Percentiles rank a stretch among this genome's conserved stretches.
phyloP scores from a whole-genome alignment of 2,329 filamentous ascomycete species.

The Rhynchosporium agropyri region DNA sequence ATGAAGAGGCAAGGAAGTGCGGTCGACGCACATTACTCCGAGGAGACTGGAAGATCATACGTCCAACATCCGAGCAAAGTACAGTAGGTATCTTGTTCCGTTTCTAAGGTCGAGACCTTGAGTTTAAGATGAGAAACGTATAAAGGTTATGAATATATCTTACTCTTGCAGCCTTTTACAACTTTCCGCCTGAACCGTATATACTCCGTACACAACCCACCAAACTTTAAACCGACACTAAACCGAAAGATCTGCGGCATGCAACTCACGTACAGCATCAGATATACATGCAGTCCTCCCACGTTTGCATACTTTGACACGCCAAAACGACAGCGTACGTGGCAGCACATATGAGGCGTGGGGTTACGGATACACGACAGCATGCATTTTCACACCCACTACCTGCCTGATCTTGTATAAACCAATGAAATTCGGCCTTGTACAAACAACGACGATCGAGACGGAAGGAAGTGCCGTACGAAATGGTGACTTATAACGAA shows the following conservation, averaged over 20 bases:
- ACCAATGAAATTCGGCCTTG: not conserved
- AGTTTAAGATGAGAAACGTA: not conserved
- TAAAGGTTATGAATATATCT: not conserved
- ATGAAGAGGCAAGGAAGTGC: too few species aligned
- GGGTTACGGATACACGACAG: slow-evolving; percentile 10
- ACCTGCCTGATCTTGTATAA: not conserved
- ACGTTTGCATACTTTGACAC: not conserved
- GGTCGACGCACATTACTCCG: too few species aligned
- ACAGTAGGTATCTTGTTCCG: too few species aligned
- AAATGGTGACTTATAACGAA: not conserved
- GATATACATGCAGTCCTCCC: not conserved
- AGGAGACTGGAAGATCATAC: too few species aligned
- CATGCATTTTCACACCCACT: not conserved
- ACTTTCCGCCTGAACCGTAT: not conserved
- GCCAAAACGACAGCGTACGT: slow-evolving; percentile 11
- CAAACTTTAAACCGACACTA: not conserved
- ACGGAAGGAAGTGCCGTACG: not conserved
- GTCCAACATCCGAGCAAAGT: too few species aligned
- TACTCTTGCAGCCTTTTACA: not conserved
- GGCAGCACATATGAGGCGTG: slow-evolving; percentile 8
- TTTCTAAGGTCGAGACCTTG: too few species aligned
- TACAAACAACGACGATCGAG: not conserved
- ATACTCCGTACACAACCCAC: not conserved
- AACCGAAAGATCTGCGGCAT: not conserved
- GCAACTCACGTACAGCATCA: not conserved